Evolutionary conservation across 139 green algal species (phyloP), one percentile per base, ranked within the genome.

Genomic region (Diplosphaera chodatii): DNA sequence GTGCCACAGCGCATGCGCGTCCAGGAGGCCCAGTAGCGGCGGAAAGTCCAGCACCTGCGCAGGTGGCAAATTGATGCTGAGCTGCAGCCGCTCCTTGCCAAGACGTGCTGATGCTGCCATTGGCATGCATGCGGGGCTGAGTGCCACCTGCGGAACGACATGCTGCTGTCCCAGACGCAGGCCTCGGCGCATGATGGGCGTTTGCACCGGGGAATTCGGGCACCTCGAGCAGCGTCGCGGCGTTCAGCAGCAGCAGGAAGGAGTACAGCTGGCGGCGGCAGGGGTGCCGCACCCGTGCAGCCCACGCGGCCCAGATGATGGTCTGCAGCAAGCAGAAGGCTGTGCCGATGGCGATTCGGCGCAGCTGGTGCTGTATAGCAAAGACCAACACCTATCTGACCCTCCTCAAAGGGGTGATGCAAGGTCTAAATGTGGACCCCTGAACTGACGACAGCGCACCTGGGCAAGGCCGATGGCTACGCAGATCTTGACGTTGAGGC

Each of bases 1-100:
- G 77, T 97, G 92, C 92, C 92, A 97, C 32, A 87, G 10, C 18
- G 88, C 82, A 66, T 97, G 92, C 5, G 92, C 89, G 74, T 97
- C 92, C 2, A 97, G 15, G 3, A 91, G 33, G 0, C 79, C 77
- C 18, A 40, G 40, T 0, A 92, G 1, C 0, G 92, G 92, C 0
- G 91, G 79, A 33, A 97, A 97, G 55, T 97, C 92, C 3, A 96
- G 73, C 18, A 59, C 48, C 48, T 59, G 48, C 18, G 48, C 10
- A 25, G 25, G 18, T 25, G 4, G 16, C 48, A 25, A 18, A 18
- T n/a, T 25, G 25, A n/a, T 18, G 48, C 8, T 18, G 10, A 25
- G 3, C 16, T 59, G 3, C 48, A 25, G 18, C 16, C 13, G 16
- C 3, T 25, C 13, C 10, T 25, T 59, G 16, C 3, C 16, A 23